Percentiles rank a stretch among this genome's conserved stretches.
These are phyloP conservation scores for Esteya vermicola DNA, from an alignment of 2,329 filamentous ascomycete species.

Conservation along the genomic window DNA sequence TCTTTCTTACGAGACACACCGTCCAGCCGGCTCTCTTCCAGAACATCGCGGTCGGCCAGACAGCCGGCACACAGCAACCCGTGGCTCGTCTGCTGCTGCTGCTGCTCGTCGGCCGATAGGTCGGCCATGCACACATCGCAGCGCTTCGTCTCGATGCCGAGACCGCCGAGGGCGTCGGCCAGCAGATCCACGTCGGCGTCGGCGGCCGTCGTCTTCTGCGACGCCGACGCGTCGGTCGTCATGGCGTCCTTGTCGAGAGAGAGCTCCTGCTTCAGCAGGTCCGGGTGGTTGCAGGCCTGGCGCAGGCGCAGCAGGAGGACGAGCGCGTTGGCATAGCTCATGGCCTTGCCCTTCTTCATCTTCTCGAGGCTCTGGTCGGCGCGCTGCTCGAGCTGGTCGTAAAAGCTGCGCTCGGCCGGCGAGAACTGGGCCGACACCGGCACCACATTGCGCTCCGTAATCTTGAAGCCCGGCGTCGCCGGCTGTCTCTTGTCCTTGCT, in stretches of 20 bases:
- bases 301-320: conserved; percentile 80
- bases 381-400: conserved; percentile 66
- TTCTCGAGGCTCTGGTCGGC: conserved; percentile 76
- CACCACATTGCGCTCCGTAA: conserved; percentile 81
- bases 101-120: conserved; percentile 39
- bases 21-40: conserved; percentile 31
- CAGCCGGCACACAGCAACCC: conserved; percentile 58
- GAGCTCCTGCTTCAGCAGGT: conserved; percentile 72
- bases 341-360: conserved; percentile 64
- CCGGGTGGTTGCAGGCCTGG: conserved; percentile 90
- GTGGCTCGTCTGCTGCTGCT: conserved; percentile 18
- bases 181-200: conserved; percentile 65
- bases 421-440: conserved; percentile 67
- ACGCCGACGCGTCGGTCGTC: conserved; percentile 40
- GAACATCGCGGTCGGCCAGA: conserved; percentile 54
- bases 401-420: conserved; percentile 69
- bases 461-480: conserved; percentile 60
- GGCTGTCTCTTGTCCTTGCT: conserved; percentile 10
- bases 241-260: conserved; percentile 80
- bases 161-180: conserved; percentile 71
- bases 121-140: conserved; percentile 73
- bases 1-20: conserved; percentile 14
- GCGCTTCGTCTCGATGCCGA: conserved; percentile 62
- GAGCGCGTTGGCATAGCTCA: conserved; percentile 88
- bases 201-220: conserved; percentile 31